Evolutionary conservation across 805 yeast species (phyloP).

Genomic region (Blastobotrys attinorum): DNA sequence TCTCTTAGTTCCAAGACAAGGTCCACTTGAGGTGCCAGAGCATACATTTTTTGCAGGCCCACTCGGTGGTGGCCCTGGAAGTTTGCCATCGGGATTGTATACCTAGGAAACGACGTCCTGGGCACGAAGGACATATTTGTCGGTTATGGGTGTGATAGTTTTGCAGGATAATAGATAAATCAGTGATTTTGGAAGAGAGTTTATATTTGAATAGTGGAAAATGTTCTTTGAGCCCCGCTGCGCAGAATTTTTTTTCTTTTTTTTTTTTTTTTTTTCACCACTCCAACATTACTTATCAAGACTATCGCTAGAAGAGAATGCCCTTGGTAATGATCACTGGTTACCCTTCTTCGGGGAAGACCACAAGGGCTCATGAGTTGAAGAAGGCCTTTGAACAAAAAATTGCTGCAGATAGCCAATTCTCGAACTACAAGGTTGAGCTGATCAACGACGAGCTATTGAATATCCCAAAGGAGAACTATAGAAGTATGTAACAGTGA

Average conservation of each 20-base stretch:
- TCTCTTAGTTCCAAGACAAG: constrained; percentile 80
- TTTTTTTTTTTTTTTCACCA: too few relatives aligned
- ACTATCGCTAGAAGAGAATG: constrained; percentile 38
- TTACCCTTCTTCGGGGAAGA: constrained; percentile 77
- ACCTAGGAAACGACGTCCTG: constrained; percentile 62
- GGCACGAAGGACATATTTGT: constrained; percentile 48
- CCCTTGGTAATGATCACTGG: constrained; percentile 83
- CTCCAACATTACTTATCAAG: too few relatives aligned
- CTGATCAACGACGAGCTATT: constrained; percentile 72
- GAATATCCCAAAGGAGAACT: constrained; percentile 61
- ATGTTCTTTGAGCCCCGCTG: too few relatives aligned
- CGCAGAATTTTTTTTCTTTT: too few relatives aligned
- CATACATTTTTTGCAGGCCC: constrained; percentile 61
- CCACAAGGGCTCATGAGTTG: constrained; percentile 60
- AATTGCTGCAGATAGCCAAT: constrained; percentile 11
- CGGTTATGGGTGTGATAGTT: background rate
- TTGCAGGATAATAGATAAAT: too few relatives aligned
- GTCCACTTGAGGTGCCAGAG: constrained; percentile 72
- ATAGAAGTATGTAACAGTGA: constrained; percentile 28
- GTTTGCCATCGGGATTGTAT: constrained; percentile 61
- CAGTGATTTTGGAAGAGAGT: too few relatives aligned
- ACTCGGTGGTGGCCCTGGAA: constrained; percentile 88
- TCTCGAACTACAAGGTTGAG: constrained; percentile 46
- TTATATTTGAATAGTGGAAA: too few relatives aligned
- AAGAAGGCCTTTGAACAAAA: constrained; percentile 41